Base-by-base conservation (phyloP, 2,329 filamentous ascomycete genomes). In the Clathrospora elynae region DNA sequence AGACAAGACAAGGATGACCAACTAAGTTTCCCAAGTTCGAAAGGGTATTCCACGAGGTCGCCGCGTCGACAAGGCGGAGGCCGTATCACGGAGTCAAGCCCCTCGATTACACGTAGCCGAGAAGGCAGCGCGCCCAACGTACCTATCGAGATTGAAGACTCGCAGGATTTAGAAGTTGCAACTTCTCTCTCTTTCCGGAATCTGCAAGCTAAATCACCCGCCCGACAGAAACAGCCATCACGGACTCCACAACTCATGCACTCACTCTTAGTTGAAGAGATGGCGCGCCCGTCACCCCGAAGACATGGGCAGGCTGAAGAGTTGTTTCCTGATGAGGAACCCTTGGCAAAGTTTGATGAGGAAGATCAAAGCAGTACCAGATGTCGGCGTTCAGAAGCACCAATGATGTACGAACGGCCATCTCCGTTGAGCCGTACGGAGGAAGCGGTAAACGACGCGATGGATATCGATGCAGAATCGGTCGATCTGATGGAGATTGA, bases 91-190 rank as follows among this genome's bases (percentile, higher is more conserved):
- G 24, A 12, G 20, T 23, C 13, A n/a, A 34, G 42, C 23, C 36
- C 13, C 6, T 22, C 12, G 3, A 32, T 10, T 18, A 9, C 24
- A 32, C 19, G 14, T 10, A 34, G 24, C 14, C 35, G 36, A 16
- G 25, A 50, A 12, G 62, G 59, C 5, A 58, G 49, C 23, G 54
- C 51, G 6, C 28, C 23, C 5, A 17, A 36, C 4, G 44, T 46
- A 30, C 61, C 60, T 2, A 66, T 67, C 20, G 35, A 49, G 12
- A 62, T 66, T 23, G 47, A 55, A 0, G 62, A 67, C 43, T 64
- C 61, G 3, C 64, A 66, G 23, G 59, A 63, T 6, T 3, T 23
- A 5, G 30, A 26, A 12, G 22, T 13, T 3, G 14, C n/a, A n/a
- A n/a, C n/a, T 34, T 6, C 23, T 11, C 12, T n/a, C 6, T 3